A percentile compares a stretch with the other conserved stretches of the same genome.
Evolutionary conservation across 495 filamentous ascomycete genomes (phyloP).

Genomic region (Bombardia bombarda): DNA sequence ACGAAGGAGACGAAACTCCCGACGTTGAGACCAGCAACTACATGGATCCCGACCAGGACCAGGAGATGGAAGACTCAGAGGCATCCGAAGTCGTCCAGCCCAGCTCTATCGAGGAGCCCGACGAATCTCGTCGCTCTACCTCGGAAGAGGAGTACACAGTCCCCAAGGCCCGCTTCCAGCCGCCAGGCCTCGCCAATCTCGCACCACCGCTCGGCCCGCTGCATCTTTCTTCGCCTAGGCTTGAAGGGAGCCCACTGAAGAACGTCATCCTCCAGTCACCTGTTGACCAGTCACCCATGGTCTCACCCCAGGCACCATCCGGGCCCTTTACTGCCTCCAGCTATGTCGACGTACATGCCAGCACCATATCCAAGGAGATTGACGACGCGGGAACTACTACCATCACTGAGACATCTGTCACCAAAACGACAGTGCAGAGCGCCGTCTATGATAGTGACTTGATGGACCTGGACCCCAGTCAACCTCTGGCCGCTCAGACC

Average conservation of each 20-base stretch:
- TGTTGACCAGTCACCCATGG: slow-evolving; percentile 18
- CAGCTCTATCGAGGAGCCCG: slow-evolving; percentile 20
- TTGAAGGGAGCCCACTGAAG: slow-evolving; percentile 42
- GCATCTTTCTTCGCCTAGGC: slow-evolving; percentile 12
- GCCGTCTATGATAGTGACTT: too few species aligned
- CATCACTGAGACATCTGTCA: not conserved
- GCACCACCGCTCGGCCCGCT: not conserved
- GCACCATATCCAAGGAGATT: slow-evolving; percentile 6
- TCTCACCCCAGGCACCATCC: slow-evolving; percentile 4
- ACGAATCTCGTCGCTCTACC: slow-evolving; percentile 8
- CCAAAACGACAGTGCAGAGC: too few species aligned
- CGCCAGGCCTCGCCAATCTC: slow-evolving; percentile 10
- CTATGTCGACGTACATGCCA: slow-evolving; percentile 9
- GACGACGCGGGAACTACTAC: not conserved
- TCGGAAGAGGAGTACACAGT: slow-evolving; percentile 17
- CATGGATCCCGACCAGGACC: slow-evolving; percentile 12
- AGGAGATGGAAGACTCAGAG: slow-evolving; percentile 21
- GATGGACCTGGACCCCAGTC: too few species aligned
- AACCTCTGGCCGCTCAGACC: too few species aligned
- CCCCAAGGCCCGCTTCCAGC: slow-evolving; percentile 16
- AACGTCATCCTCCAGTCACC: slow-evolving; percentile 33
- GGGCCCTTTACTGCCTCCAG: slow-evolving; percentile 1
- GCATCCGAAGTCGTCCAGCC: slow-evolving; percentile 13
- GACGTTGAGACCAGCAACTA: slow-evolving; percentile 18
- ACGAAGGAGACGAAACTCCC: slow-evolving; percentile 24